Conservation (phyloP, 306 rosid genomes). For the Castanospermum australe region DNA sequence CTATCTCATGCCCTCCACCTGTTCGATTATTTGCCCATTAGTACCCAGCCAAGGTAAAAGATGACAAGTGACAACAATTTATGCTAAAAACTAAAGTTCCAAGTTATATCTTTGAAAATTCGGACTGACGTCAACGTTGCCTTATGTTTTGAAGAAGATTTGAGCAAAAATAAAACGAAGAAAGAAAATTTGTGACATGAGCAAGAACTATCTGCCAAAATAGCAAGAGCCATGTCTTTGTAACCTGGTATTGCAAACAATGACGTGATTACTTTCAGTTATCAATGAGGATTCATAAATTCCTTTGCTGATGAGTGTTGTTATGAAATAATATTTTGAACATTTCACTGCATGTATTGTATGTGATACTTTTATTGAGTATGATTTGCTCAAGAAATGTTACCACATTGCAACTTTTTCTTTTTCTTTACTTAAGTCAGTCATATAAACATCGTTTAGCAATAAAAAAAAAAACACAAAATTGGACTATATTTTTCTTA, state of each 20-base stretch:
- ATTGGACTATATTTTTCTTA: too few relatives aligned
- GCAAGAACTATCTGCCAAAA: too few relatives aligned
- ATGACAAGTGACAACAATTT: background rate
- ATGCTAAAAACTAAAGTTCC: background rate
- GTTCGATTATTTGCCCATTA: constrained; percentile 46
- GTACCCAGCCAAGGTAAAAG: background rate
- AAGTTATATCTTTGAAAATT: too few relatives aligned
- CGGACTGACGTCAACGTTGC: too few relatives aligned
- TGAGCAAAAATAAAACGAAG: too few relatives aligned
- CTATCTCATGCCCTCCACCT: constrained; percentile 17
- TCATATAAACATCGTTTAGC: too few relatives aligned
- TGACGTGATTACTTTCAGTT: background rate
- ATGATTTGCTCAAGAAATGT: background rate
- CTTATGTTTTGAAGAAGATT: too few relatives aligned
- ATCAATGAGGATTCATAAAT: too few relatives aligned
- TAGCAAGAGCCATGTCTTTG: background rate
- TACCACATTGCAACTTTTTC: too few relatives aligned
- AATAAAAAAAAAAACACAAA: too few relatives aligned
- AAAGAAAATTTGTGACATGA: too few relatives aligned
- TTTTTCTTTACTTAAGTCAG: too few relatives aligned
- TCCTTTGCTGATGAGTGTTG: background rate
- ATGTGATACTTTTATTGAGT: background rate
- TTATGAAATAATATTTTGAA: background rate
- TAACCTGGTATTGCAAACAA: background rate
- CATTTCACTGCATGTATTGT: background rate